phyloP scores from a whole-genome alignment of 441 rosid genomes.

The Metrosideros polymorpha region DNA sequence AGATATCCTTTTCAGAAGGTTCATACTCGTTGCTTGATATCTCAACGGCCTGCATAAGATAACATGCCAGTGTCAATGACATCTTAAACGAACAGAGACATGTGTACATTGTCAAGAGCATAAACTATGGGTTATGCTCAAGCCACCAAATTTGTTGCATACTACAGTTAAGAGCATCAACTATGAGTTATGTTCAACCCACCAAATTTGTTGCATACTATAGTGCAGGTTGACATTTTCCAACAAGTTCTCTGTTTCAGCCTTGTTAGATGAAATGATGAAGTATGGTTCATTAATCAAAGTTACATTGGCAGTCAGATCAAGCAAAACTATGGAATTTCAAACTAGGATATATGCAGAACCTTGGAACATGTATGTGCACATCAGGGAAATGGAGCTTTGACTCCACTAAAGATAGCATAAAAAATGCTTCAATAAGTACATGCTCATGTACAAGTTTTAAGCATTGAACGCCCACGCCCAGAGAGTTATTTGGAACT shows the following conservation, averaged over 20 bases:
- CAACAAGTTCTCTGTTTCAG: not conserved
- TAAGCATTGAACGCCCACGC: not conserved
- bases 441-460: not conserved
- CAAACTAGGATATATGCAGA: not conserved
- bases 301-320: not conserved
- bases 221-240: not conserved
- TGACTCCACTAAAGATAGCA: not conserved
- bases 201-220: not conserved
- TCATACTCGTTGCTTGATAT: slow-evolving; percentile 96
- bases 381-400: not conserved
- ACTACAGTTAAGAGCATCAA: not conserved
- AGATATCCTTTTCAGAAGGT: slow-evolving; percentile 88
- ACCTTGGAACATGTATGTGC: not conserved
- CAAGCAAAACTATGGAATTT: not conserved
- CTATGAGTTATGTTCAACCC: not conserved
- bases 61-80: not conserved
- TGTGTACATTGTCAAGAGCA: not conserved
- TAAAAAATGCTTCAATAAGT: not conserved
- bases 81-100: not conserved
- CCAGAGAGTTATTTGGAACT: not conserved
- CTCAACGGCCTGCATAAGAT: slow-evolving; percentile 82
- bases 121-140: not conserved
- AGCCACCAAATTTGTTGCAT: no score
- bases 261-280: not conserved
- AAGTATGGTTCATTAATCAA: not conserved